A percentile compares a stretch with the other conserved stretches of the same genome.
Conservation (phyloP, 805 yeast species). For the Candida ipomoeae region DNA sequence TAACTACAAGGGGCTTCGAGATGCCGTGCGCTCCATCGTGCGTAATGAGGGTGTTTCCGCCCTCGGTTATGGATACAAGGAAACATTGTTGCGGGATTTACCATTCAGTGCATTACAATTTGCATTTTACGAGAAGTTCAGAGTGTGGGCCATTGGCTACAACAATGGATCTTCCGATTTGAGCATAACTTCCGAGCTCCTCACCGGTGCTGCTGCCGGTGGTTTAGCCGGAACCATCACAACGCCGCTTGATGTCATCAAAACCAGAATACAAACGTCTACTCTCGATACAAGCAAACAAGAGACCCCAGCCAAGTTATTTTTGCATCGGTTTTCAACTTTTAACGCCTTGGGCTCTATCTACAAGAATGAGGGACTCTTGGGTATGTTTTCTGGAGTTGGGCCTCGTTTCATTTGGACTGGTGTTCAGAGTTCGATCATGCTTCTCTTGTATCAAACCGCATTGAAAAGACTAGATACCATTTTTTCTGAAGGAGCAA, state of each 20-base stretch:
- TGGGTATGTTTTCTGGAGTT: conserved; percentile 87
- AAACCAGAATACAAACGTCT: conserved; percentile 91
- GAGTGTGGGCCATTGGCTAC: conserved; percentile 52
- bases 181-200: conserved; percentile 58
- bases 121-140: conserved; percentile 86
- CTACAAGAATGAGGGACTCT: conserved; percentile 67
- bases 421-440: conserved; percentile 87
- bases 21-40: conserved; percentile 66
- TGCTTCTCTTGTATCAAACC: conserved; percentile 83
- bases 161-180: conserved; percentile 38
- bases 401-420: conserved; percentile 98
- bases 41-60: conserved; percentile 70
- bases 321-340: conserved; percentile 25
- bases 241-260: conserved; percentile 88
- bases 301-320: background rate
- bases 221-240: conserved; percentile 86
- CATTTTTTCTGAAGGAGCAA: conserved; percentile 8
- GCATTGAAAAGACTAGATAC: conserved; percentile 54
- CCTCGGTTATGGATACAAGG: conserved; percentile 87
- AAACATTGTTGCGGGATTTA: conserved; percentile 85
- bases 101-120: conserved; percentile 96
- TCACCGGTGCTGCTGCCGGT: conserved; percentile 95
- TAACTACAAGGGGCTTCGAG: conserved; percentile 69
- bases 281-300: conserved; percentile 24
- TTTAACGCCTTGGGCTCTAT: conserved; percentile 37